Base-by-base conservation (phyloP, 352 stramenopile species). In the Aphanomyces astaci region DNA sequence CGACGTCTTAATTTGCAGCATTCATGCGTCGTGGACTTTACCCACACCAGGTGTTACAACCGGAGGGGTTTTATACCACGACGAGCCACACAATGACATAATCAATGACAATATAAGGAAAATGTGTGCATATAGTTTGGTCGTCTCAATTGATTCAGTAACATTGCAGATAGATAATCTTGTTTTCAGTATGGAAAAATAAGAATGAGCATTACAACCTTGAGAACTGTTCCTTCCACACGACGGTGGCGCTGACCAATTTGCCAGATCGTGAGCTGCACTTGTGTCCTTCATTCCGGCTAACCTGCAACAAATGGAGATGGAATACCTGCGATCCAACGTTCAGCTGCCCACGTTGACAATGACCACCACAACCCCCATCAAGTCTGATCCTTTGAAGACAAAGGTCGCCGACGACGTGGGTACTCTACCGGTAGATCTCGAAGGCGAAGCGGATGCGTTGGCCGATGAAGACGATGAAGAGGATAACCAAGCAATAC, bases 1-100 rank as follows among this genome's bases (percentile, higher is more conserved):
- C n/a, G n/a, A 55, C 10, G n/a, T n/a, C 10, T 55, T 55, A 55
- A 55, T 55, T 55, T 55, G 13, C 48, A 55, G 48, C 48, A 55
- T 31, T 31, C n/a, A 55, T 55, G 48, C 48, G 11, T 1, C 48
- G 11, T 55, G 48, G 10, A 15, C 36, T 55, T 55, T 55, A n/a
- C n/a, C n/a, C n/a, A n/a, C n/a, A n/a, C 48, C n/a, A 24, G n/a
- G 10, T 55, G 48, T 55, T 30, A 1, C 48, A 31, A 10, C 10
- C 22, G 48, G 7, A 22, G 27, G 15, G 1, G 27, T 30, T 30
- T 55, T 55, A n/a, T 55, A n/a, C 10, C 27, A 55, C 48, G 48
- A 55, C 48, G 48, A 55, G 48, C 11, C n/a, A 7, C n/a, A 24
- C n/a, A 1, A 55, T 55, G n/a, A 55, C 22, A 22, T 55, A 55